Evolutionary conservation across 495 filamentous ascomycete species (phyloP).

Genomic region (Evernia prunastri): DNA sequence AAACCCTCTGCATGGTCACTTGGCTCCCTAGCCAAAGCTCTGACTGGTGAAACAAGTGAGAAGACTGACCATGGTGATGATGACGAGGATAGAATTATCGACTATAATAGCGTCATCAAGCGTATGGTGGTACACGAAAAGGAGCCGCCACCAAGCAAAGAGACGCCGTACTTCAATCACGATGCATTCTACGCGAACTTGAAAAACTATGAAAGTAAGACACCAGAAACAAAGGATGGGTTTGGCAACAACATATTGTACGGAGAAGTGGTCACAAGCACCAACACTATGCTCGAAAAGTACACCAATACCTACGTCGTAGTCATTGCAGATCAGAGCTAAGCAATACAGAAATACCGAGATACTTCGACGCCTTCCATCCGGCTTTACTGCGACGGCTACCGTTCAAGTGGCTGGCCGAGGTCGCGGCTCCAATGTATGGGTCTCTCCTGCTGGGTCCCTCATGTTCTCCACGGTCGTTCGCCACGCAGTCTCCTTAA

Average conservation of each 20-base stretch:
- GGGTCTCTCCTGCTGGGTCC: conserved; percentile 83
- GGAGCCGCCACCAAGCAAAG: conserved; percentile 61
- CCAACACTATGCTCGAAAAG: conserved; percentile 93
- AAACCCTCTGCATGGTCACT: conserved; percentile 58
- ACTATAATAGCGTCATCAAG: conserved; percentile 71
- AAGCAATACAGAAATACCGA: conserved; percentile 57
- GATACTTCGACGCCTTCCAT: conserved; percentile 67
- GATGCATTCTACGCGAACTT: conserved; percentile 70
- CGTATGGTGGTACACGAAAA: conserved; percentile 62
- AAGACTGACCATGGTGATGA: conserved; percentile 31
- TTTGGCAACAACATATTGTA: conserved; percentile 82
- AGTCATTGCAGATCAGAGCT: conserved; percentile 14
- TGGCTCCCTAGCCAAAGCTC: conserved; percentile 44
- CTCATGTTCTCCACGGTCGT: conserved; percentile 84
- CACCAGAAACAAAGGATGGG: conserved; percentile 45
- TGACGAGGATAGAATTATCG: conserved; percentile 53
- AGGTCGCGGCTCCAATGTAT: conserved; percentile 86
- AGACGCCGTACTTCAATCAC: conserved; percentile 88
- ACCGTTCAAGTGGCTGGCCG: conserved; percentile 87
- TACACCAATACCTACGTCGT: conserved; percentile 31
- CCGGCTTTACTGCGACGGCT: conserved; percentile 83
- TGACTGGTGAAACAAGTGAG: conserved; percentile 30
- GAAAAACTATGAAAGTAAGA: conserved; percentile 54
- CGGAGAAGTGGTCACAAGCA: conserved; percentile 89
- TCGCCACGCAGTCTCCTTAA: conserved; percentile 67